These are phyloP conservation scores for Dendrocalamus sinicus DNA, from an alignment of 176 grass and related monocot genomes.

Conservation along the genomic window DNA sequence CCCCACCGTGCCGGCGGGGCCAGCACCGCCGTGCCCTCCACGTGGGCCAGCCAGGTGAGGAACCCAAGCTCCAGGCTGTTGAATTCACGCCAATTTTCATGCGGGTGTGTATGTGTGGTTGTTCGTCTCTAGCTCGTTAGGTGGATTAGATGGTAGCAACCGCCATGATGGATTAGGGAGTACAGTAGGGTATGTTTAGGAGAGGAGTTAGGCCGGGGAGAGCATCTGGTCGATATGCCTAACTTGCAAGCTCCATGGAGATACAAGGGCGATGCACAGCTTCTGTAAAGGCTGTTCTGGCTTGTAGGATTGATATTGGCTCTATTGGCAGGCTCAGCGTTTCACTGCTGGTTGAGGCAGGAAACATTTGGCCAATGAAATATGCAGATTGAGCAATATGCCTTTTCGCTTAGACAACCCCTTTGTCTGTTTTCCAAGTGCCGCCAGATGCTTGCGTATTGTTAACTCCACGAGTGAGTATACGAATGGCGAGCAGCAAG, in stretches of 20 bases:
- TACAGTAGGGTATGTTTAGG: not conserved
- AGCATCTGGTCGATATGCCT: not conserved
- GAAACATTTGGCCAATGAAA: not conserved
- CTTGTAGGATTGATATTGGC: not conserved
- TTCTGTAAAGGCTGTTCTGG: not conserved
- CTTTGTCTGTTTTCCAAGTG: not conserved
- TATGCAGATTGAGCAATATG: not conserved
- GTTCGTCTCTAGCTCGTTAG: not conserved
- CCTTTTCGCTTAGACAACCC: not conserved
- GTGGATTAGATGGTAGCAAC: not conserved
- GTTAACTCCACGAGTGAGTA: not conserved
- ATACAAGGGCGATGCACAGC: not conserved
- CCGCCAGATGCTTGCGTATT: not conserved
- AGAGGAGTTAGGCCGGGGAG: not conserved
- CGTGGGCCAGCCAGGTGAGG: conserved; percentile 57
- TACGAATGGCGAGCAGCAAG: not conserved
- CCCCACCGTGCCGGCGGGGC: conserved; percentile 12
- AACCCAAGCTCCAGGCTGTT: not conserved
- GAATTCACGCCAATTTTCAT: not conserved
- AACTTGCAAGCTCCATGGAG: not conserved
- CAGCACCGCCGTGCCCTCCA: conserved; percentile 31
- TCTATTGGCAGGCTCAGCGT: not conserved
- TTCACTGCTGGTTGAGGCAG: not conserved
- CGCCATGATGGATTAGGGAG: not conserved
- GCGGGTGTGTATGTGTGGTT: not conserved